Evolutionary conservation across 106 monocot genomes (phyloP), one percentile per base, ranked within the genome.

Genomic region (Dendrobium chrysotoxum): DNA sequence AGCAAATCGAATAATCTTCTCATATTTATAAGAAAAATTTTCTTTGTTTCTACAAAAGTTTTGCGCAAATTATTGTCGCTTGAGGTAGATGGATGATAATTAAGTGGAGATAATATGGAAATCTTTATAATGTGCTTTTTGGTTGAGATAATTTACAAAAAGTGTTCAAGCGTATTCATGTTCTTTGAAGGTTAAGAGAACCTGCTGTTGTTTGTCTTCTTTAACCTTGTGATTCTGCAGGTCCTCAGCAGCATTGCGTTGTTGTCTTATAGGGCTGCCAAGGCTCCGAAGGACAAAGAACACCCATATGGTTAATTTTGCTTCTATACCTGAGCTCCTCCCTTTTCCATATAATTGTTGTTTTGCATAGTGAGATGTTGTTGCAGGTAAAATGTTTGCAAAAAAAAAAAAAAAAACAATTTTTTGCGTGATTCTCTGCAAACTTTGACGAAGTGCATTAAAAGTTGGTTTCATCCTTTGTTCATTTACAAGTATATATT

Each of bases 191-290:
- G 28, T 53, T 6, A 4, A 40, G 38, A 44, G 21, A 20, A 15
- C 23, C 0, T 66, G 23, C 25, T 12, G 17, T 65, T 64, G 2
- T 40, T 79, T 28, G 11, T 79, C 41, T 16, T 40, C 16, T 28
- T 28, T 40, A 38, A 74, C 30, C 8, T n/a, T 35, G 5, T 38
- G n/a, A 53, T 75, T 80, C 28, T 75, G 58, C 64, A 91, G 90
- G 88, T 91, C n/a, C 86, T 91, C n/a, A 91, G 90, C 40, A 78
- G 90, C 9, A 80, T 91, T 75, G 88, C 90, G 13, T 78, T 83
- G 81, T 38, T 77, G 79, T 91, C 90, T 25, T 91, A 75, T 74
- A 86, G 68, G 75, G 90, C 86, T n/a, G 90, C 88, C 21, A 88
- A 82, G 42, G 90, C 86, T 86, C 90, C 90, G 7, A 91, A 84